A percentile compares a stretch with the other conserved stretches of the same genome.
Conservation (phyloP, 805 yeast species). For the Kodamaea fukazawae region DNA sequence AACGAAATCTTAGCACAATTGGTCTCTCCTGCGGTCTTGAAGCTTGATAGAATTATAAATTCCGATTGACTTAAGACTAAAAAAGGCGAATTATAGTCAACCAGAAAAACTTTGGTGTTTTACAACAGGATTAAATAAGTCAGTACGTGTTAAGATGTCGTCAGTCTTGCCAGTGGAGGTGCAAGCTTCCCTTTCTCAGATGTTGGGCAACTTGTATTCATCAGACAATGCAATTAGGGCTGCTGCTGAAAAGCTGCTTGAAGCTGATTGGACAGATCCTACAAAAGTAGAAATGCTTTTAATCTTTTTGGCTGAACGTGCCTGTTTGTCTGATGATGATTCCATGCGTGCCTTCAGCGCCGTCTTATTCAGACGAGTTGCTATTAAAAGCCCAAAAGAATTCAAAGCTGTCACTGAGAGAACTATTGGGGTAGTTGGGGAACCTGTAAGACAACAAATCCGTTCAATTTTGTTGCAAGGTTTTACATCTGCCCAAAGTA, state of each 20-base stretch:
- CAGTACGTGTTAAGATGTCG: constrained; percentile 22
- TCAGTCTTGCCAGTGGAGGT: constrained; percentile 60
- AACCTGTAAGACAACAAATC: constrained; percentile 58
- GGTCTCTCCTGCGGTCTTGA: no score
- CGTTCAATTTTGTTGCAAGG: constrained; percentile 70
- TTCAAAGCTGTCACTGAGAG: constrained; percentile 66
- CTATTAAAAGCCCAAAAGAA: constrained; percentile 72
- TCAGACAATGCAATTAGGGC: constrained; percentile 77
- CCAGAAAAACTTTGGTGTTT: neutral
- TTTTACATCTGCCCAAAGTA: constrained; percentile 64
- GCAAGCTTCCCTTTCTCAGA: constrained; percentile 49
- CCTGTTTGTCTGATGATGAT: constrained; percentile 60
- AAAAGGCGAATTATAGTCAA: no score
- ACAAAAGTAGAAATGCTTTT: constrained; percentile 69
- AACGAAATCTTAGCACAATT: no score
- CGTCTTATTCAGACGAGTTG: constrained; percentile 83
- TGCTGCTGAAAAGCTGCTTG: constrained; percentile 71
- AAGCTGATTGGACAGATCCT: constrained; percentile 69
- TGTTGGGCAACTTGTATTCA: constrained; percentile 53
- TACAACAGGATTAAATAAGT: constrained; percentile 5
- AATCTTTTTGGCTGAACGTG: constrained; percentile 77
- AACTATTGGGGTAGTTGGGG: constrained; percentile 68
- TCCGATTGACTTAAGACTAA: no score
- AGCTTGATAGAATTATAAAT: no score
- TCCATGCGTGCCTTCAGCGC: constrained; percentile 72